phyloP scores from a whole-genome alignment of 192 early-diverging fungal genomes.

The Mortierella claussenii region DNA sequence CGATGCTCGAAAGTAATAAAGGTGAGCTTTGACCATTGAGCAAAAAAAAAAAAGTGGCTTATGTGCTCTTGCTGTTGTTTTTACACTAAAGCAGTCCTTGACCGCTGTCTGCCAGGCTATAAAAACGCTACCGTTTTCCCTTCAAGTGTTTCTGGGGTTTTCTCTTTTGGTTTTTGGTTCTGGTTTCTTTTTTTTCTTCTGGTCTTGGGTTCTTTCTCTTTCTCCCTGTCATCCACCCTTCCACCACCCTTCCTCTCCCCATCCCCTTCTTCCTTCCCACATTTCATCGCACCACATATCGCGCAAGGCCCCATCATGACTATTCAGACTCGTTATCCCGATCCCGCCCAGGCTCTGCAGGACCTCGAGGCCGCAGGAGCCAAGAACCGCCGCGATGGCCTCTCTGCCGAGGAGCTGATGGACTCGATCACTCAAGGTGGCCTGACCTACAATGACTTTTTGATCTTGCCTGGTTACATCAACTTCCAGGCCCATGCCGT shows the following conservation, averaged over 20 bases:
- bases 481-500: slow-evolving; percentile 89
- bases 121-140: slow-evolving; percentile 16
- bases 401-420: slow-evolving; percentile 85
- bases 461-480: slow-evolving; percentile 96
- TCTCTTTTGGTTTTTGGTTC: slow-evolving; percentile 52
- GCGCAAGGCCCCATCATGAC: slow-evolving; percentile 20
- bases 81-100: background rate
- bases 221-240: slow-evolving; percentile 10
- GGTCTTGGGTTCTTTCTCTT: slow-evolving; percentile 30
- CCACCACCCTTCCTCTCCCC: slow-evolving; percentile 3
- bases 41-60: slow-evolving; percentile 22
- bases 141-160: slow-evolving; percentile 40
- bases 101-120: too few species aligned
- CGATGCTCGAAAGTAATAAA: too few species aligned
- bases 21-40: background rate
- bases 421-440: slow-evolving; percentile 84
- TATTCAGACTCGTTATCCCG: slow-evolving; percentile 30
- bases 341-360: slow-evolving; percentile 32
- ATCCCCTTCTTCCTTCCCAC: background rate
- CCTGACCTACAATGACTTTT: slow-evolving; percentile 98
- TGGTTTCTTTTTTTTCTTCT: slow-evolving; percentile 35
- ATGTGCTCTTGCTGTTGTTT: too few species aligned
- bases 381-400: slow-evolving; percentile 76
- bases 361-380: slow-evolving; percentile 40
- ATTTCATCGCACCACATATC: background rate